These are phyloP conservation scores for Malania oleifera DNA, from an alignment of 164 flowering plant species.

Conservation along the genomic window DNA sequence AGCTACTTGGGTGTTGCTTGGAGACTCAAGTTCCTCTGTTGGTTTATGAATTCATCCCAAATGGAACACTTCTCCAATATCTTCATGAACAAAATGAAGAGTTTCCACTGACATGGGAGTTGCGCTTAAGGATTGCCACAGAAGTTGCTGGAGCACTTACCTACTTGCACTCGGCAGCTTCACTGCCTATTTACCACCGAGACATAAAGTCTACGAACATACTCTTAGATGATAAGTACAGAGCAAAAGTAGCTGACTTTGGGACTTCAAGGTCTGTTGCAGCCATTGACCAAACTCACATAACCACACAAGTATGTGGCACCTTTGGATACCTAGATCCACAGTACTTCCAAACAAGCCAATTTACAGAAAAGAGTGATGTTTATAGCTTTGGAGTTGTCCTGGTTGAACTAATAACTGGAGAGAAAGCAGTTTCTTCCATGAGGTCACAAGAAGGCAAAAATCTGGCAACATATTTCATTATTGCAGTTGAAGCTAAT, in stretches of 20 bases:
- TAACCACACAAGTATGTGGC: neutral
- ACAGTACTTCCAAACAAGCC: too few species aligned
- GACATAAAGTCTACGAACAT: neutral
- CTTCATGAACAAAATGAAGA: neutral
- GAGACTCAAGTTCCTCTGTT: constrained; percentile 19
- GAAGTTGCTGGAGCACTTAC: neutral
- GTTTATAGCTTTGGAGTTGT: too few species aligned
- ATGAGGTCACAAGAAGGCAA: too few species aligned
- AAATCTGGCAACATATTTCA: too few species aligned
- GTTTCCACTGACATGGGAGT: neutral
- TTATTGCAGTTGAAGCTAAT: too few species aligned
- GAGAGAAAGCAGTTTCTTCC: too few species aligned
- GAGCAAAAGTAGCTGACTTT: neutral
- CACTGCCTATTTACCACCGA: neutral
- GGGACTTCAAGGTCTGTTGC: too few species aligned
- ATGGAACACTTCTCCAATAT: neutral
- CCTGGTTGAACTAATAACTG: too few species aligned
- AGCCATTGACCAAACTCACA: neutral
- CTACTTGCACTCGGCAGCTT: neutral
- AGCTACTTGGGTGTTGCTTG: constrained; percentile 20
- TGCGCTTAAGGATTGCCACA: neutral
- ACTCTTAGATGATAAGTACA: neutral
- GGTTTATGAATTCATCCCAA: neutral
- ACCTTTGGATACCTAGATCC: neutral
- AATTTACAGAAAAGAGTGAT: too few species aligned